These are phyloP conservation scores for Ligustrum vulgare DNA, from an alignment of 257 asterid species.

Conservation along the genomic window DNA sequence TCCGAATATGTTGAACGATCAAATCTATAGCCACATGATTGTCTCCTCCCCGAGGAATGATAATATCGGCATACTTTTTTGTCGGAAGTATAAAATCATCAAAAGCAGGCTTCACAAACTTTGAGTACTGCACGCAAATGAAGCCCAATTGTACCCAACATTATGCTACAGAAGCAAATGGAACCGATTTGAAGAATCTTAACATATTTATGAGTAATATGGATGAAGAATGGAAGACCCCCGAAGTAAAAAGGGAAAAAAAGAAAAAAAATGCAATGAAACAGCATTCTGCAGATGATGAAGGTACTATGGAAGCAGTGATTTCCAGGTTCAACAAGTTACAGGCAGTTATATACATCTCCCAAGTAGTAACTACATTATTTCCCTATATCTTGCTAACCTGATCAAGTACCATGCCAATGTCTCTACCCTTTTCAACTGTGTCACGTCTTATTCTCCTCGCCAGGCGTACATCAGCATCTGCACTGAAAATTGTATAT, in stretches of 20 bases:
- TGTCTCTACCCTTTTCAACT: constrained; percentile 88
- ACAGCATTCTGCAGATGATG: constrained; percentile 3
- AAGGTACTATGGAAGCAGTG: neutral
- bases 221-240: neutral
- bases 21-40: constrained; percentile 98
- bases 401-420: constrained; percentile 90
- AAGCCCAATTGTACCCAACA: constrained; percentile 9
- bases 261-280: neutral
- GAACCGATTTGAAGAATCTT: neutral
- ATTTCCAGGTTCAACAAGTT: neutral
- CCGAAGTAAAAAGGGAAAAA: no score
- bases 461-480: constrained; percentile 98
- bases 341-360: neutral
- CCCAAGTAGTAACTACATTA: neutral
- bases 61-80: constrained; percentile 94
- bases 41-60: constrained; percentile 99
- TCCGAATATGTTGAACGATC: constrained; percentile 96
- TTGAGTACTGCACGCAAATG: constrained; percentile 77
- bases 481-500: constrained; percentile 58
- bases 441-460: constrained; percentile 98
- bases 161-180: neutral
- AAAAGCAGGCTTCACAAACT: constrained; percentile 98
- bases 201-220: neutral
- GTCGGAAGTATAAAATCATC: constrained; percentile 98
- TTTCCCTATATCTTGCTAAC: constrained; percentile 26